These are phyloP conservation scores for Agaricus blazei DNA, from an alignment of 768 basidiomycete species.

Conservation along the genomic window DNA sequence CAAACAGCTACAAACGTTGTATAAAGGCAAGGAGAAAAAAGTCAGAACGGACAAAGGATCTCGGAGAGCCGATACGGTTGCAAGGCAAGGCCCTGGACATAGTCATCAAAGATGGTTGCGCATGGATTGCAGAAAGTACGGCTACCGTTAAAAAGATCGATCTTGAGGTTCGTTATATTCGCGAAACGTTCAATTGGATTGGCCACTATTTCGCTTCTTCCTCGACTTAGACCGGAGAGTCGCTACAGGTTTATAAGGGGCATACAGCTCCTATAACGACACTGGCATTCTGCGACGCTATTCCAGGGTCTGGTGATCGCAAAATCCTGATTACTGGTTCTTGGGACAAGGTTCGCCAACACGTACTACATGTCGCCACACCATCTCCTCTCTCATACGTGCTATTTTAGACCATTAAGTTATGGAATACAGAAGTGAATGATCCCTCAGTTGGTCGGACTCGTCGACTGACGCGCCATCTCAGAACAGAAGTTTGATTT, in stretches of 20 bases:
- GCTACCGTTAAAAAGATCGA: conserved; percentile 68
- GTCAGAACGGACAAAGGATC: conserved; percentile 57
- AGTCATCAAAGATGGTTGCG: conserved; percentile 55
- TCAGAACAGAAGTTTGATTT: conserved; percentile 68
- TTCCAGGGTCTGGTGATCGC: conserved; percentile 30
- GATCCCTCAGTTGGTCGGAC: conserved; percentile 1
- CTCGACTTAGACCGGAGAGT: conserved; percentile 72
- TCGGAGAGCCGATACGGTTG: conserved; percentile 79
- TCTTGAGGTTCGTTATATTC: conserved; percentile 55
- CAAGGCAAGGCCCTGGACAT: conserved; percentile 71
- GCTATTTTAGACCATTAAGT: conserved; percentile 62
- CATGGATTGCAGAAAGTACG: conserved; percentile 89
- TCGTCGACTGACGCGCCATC: not conserved
- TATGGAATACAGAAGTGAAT: conserved; percentile 79
- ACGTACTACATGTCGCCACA: not conserved
- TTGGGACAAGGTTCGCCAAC: conserved; percentile 73
- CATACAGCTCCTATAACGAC: conserved; percentile 89
- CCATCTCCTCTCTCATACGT: not conserved
- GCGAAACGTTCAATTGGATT: not conserved
- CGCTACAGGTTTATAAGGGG: conserved; percentile 68
- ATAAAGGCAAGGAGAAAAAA: conserved; percentile 68
- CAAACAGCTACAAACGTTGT: not conserved
- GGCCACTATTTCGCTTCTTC: not conserved
- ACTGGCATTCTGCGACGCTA: conserved; percentile 59
- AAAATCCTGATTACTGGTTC: conserved; percentile 80